phyloP scores from a whole-genome alignment of 805 yeast species.

The Blastobotrys robertii region DNA sequence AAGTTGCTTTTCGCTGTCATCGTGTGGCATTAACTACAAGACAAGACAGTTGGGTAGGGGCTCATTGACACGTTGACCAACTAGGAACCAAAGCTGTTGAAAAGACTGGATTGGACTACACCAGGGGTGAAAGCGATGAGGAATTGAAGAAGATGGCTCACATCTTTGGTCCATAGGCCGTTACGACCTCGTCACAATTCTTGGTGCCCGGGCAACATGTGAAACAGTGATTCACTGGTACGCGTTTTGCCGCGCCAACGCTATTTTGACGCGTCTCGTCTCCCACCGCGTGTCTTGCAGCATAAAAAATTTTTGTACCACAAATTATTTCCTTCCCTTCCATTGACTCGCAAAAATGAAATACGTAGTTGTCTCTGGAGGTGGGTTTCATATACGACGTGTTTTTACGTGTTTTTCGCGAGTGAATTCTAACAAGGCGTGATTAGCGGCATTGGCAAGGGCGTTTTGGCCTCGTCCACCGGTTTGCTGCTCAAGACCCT shows the following conservation, averaged over 20 bases:
- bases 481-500: conserved; percentile 89
- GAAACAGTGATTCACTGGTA: not conserved
- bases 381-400: conserved; percentile 17
- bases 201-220: not conserved
- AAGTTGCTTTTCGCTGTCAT: too few relatives aligned
- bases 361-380: conserved; percentile 99
- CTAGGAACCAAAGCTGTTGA: too few relatives aligned
- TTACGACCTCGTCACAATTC: not conserved
- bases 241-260: too few relatives aligned
- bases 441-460: conserved; percentile 98
- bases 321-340: conserved; percentile 3
- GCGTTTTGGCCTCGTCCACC: conserved; percentile 93
- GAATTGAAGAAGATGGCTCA: not conserved
- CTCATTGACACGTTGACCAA: too few relatives aligned
- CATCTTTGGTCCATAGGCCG: not conserved
- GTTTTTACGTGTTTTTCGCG: conserved; percentile 1
- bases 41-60: too few relatives aligned
- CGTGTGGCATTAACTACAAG: too few relatives aligned
- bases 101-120: too few relatives aligned
- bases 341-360: conserved; percentile 45
- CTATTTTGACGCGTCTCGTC: not conserved
- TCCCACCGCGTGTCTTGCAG: not conserved
- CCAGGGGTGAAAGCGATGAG: too few relatives aligned
- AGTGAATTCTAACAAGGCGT: conserved; percentile 43
- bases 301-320: not conserved